phyloP scores from a whole-genome alignment of 164 flowering plant species.

The Stephania yunnanensis region DNA sequence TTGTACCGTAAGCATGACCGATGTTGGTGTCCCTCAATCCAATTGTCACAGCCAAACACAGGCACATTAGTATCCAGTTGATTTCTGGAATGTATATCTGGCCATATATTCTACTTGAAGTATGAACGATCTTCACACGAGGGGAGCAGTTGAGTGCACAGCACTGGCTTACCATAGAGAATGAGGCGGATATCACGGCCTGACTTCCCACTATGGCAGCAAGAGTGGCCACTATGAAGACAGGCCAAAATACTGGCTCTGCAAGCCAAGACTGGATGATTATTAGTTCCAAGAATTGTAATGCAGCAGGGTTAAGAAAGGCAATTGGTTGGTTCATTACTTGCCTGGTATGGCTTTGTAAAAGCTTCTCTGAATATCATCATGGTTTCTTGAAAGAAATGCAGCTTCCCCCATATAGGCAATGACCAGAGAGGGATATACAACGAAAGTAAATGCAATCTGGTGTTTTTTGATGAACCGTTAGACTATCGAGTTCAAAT shows the following conservation, averaged over 20 bases:
- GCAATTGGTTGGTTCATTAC: constrained; percentile 1
- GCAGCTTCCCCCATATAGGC: constrained; percentile 73
- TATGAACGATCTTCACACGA: constrained; percentile 56
- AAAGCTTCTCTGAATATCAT: constrained; percentile 54
- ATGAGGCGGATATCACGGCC: constrained; percentile 68
- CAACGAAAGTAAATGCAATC: constrained; percentile 60
- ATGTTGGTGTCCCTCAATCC: constrained; percentile 62
- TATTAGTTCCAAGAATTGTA: constrained; percentile 1
- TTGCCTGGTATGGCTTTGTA: constrained; percentile 69
- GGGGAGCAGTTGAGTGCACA: constrained; percentile 69
- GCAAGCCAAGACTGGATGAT: constrained; percentile 18
- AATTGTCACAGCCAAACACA: constrained; percentile 58
- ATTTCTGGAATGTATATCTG: constrained; percentile 73
- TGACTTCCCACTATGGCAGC: constrained; percentile 75
- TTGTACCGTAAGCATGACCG: constrained; percentile 66
- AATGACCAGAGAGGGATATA: constrained; percentile 63
- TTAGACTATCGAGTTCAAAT: constrained; percentile 1
- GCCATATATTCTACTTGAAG: constrained; percentile 53
- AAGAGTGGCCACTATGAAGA: constrained; percentile 54
- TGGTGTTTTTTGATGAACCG: constrained; percentile 18
- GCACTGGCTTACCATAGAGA: constrained; percentile 67
- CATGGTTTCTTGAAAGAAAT: constrained; percentile 55
- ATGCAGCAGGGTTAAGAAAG: background rate
- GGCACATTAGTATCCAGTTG: constrained; percentile 64
- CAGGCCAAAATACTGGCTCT: constrained; percentile 73